Percentiles rank a stretch among this genome's conserved stretches.
phyloP scores from a whole-genome alignment of 2,329 filamentous ascomycete species.

The Juglanconis sp. region DNA sequence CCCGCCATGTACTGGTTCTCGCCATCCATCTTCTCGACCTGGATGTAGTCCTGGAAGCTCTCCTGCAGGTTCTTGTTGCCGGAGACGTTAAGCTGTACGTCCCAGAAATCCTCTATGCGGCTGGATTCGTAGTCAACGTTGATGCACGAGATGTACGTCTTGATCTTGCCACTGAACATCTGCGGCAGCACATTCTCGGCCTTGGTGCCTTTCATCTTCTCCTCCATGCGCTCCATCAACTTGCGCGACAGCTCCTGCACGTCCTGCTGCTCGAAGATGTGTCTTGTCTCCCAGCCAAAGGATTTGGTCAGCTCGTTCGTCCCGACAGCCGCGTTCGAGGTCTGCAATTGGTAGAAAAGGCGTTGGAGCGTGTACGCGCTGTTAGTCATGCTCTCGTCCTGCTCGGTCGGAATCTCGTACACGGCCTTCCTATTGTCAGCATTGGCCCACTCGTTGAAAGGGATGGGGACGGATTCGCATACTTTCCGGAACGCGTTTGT shows the following conservation, averaged over 20 bases:
- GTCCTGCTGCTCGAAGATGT: slow-evolving; percentile 98
- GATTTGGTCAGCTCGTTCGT: slow-evolving; percentile 94
- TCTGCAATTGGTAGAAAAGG: slow-evolving; percentile 92
- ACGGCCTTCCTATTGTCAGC: slow-evolving; percentile 61
- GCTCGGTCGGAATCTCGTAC: slow-evolving; percentile 91
- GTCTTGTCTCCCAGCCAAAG: slow-evolving; percentile 96
- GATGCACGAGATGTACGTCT: slow-evolving; percentile 98
- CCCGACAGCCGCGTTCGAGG: slow-evolving; percentile 75
- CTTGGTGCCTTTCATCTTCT: slow-evolving; percentile 95
- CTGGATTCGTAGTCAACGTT: slow-evolving; percentile 98
- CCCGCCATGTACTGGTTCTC: slow-evolving; percentile 98
- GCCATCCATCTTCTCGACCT: slow-evolving; percentile 93
- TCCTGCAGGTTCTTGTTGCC: slow-evolving; percentile 90
- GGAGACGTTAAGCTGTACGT: slow-evolving; percentile 94
- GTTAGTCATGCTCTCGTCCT: slow-evolving; percentile 76
- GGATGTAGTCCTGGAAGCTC: slow-evolving; percentile 93
- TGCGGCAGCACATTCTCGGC: slow-evolving; percentile 84
- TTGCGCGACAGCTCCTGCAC: slow-evolving; percentile 96
- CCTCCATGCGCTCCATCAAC: slow-evolving; percentile 94
- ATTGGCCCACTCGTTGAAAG: slow-evolving; percentile 12
- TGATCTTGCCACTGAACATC: slow-evolving; percentile 96
- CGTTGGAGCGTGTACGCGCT: slow-evolving; percentile 92
- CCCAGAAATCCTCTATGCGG: slow-evolving; percentile 96
- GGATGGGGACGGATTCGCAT: slow-evolving; percentile 22
- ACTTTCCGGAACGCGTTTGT: slow-evolving; percentile 93